Evolutionary conservation across 257 asterid species (phyloP), one percentile per base, ranked within the genome.

Genomic region (Solanum ahanhuiri): DNA sequence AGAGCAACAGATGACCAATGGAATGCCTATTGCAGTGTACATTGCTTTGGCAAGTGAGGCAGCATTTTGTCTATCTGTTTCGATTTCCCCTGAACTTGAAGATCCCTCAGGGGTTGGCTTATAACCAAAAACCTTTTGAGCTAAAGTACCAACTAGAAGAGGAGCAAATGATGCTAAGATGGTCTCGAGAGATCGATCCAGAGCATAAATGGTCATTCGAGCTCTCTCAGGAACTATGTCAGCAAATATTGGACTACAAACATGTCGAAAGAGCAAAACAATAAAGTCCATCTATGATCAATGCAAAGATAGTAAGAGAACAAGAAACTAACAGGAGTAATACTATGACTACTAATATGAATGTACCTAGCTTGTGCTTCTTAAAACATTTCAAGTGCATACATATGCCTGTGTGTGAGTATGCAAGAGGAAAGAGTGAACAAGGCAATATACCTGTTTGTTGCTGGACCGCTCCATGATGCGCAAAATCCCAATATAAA

Each of bases 31-130:
- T 20, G 98, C 92, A 30, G 97, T 91, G 94, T 93, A 93, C 15
- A 95, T 96, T 23, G 98, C 99, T 89, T 93, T 96, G 9, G 98
- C 98, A 39, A 96, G 95, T 39, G 99, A 93, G 35, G 92, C 93
- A 11, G 97, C 98, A 35, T 95, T 96, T 83, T 91, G 93, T 91
- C 95, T 88, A 31, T 96, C 88, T 7, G 83, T 81, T 35, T 86
- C 63, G 1, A 12, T 86, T 67, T 45, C 72, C 31, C 23, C 31
- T 4, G 75, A 43, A 8, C 1, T 23, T 18, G 72, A 8, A 12
- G 73, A 69, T 63, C 88, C 86, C 37, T 86, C 83, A 51, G 91
- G 88, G 54, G 87, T 69, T 30, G 98, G 98, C 75, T 91, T 94
- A 37, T 88, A 96, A 79, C 97, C 95, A 17, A 91, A 96, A 28